Evolutionary conservation across 2,329 filamentous ascomycete species (phyloP), one percentile per base, ranked within the genome.

Genomic region (Septoria linicola): DNA sequence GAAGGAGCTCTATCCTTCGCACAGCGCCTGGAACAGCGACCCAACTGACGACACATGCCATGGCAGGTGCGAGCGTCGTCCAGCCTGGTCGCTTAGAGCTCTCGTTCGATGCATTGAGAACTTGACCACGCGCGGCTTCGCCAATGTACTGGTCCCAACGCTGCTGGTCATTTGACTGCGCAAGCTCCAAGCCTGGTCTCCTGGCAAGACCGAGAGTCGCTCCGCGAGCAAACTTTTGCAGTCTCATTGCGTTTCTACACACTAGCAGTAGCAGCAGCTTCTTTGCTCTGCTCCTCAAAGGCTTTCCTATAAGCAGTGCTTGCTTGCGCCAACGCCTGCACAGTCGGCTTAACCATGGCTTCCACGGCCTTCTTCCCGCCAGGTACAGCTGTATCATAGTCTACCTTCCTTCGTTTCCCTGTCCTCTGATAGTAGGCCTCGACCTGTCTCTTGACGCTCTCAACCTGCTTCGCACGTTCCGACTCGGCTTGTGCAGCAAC

Each of bases 401-500:
- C 65, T 7, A 66, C 41, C 53, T 80, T 81, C 20, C 85, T 76
- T 70, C 85, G 88, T 71, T 85, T 88, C 5, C 85, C 84, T 0
- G 89, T 93, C 55, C 79, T 79, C 62, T 87, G 78, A 60, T 84
- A 86, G 51, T 87, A 76, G 49, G 85, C 81, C 45, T 84, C 79
- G 13, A 89, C 85, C 62, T 90, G 83, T 58, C 80, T 78, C 70
- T 85, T 89, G 54, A 83, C 74, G 44, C 76, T 78, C 35, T 82
- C 80, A 13, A 95, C 80, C 46, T 82, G 76, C n/a, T 79, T 76
- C 44, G 84, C 76, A 23, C 88, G 80, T 55, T 88, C 87, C 48
- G 75, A 76, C 64, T 96, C 91, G 0, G 93, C 93, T 62, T 89
- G 85, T 11, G 82, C 79, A 0, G 87, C 88, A 1, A 96, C 88